Percentiles rank a stretch among this genome's conserved stretches.
Conservation (phyloP, 441 rosid species). For the Pelargonium cotyledonis region DNA sequence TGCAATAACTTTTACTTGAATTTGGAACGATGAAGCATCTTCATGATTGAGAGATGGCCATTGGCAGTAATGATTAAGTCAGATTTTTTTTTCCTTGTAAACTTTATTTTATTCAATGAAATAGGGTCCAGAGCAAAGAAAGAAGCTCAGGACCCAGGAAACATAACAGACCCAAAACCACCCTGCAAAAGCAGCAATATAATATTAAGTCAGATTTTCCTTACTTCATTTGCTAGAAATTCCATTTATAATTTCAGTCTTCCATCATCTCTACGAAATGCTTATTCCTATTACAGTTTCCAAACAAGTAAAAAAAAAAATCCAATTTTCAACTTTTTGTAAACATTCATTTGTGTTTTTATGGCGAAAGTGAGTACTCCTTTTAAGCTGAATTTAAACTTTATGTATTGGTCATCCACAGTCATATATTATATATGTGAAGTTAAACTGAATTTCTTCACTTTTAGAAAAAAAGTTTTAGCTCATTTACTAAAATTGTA, state of each 20-base stretch:
- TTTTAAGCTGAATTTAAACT: not conserved
- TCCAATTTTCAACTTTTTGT: not conserved
- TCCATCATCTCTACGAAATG: not conserved
- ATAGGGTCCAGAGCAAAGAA: too few relatives aligned
- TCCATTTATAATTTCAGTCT: not conserved
- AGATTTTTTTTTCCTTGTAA: not conserved
- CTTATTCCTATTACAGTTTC: not conserved
- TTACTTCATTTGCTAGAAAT: not conserved
- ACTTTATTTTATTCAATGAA: too few relatives aligned
- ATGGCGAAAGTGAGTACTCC: not conserved
- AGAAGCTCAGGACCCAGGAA: too few relatives aligned
- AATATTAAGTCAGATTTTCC: not conserved
- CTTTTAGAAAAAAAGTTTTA: too few relatives aligned
- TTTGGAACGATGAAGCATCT: not conserved
- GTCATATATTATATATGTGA: too few relatives aligned
- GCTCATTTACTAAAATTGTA: not conserved
- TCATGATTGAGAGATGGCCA: not conserved
- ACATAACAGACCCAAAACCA: too few relatives aligned
- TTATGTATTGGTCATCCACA: not conserved
- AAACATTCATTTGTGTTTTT: not conserved
- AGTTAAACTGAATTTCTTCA: too few relatives aligned
- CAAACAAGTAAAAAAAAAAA: not conserved
- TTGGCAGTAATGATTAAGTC: not conserved
- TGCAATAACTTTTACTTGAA: not conserved
- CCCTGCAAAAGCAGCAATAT: too few relatives aligned